Percentiles rank a stretch among this genome's conserved stretches.
These are phyloP conservation scores for Termitomyces sp. DNA, from an alignment of 768 basidiomycete species.

Conservation along the genomic window DNA sequence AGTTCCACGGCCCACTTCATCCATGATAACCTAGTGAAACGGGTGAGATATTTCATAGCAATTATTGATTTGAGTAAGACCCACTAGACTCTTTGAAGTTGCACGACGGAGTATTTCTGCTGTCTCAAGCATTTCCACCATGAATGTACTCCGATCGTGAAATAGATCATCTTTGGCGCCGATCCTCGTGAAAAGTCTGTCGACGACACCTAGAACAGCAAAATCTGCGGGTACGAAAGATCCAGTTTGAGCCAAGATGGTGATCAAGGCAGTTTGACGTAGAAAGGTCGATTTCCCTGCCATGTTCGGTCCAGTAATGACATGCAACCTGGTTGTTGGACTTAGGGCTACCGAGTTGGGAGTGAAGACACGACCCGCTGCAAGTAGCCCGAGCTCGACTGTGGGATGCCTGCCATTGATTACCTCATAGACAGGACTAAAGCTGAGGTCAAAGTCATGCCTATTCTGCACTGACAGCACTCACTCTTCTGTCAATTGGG, in stretches of 20 bases:
- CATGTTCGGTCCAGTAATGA: constrained; percentile 95
- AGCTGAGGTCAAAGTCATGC: neutral
- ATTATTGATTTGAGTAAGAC: constrained; percentile 21
- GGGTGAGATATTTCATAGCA: neutral
- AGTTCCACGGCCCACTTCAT: constrained; percentile 97
- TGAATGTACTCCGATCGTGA: constrained; percentile 92
- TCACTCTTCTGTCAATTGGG: constrained; percentile 68
- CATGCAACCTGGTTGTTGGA: constrained; percentile 61
- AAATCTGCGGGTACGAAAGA: constrained; percentile 89
- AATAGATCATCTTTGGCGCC: constrained; percentile 96
- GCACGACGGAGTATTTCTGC: constrained; percentile 86
- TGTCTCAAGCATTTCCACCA: constrained; percentile 98
- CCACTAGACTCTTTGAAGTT: constrained; percentile 77
- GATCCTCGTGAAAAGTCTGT: constrained; percentile 89
- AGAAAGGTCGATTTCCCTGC: constrained; percentile 92
- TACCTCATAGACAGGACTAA: constrained; percentile 60
- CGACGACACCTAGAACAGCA: constrained; percentile 81
- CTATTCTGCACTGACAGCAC: constrained; percentile 17
- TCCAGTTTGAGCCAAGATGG: constrained; percentile 88
- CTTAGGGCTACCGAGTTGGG: constrained; percentile 75
- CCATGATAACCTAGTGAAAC: constrained; percentile 85
- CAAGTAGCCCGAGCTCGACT: constrained; percentile 84
- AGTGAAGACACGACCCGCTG: constrained; percentile 72
- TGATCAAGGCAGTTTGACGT: constrained; percentile 86
- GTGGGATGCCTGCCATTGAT: constrained; percentile 87